Base-by-base conservation (phyloP, 2,329 filamentous ascomycete species). In the Calonectria henricotiae region DNA sequence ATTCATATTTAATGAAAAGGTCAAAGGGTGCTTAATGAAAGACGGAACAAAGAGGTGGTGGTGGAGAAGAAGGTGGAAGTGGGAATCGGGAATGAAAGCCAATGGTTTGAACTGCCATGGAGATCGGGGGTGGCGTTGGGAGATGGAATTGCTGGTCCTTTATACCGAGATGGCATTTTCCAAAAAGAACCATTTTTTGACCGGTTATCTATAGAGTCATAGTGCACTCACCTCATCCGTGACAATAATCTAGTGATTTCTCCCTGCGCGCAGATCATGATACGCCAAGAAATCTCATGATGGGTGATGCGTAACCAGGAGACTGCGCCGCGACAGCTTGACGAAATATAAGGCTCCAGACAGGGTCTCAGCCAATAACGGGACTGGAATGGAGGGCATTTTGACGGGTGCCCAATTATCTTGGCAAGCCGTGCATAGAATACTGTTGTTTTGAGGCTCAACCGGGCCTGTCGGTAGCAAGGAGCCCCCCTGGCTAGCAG, bases 1-100 rank as follows among this genome's bases (percentile, higher is more conserved):
- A 67, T 77, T 71, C 74, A 77, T 77, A 13, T 35, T 71, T 12
- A 20, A 20, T 20, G 20, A 25, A n/a, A 68, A n/a, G 3, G 49
- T 62, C 13, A 25, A 55, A 55, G 71, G 71, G 20, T 60, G 62
- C 44, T 30, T 67, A 74, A 58, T 55, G 68, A 13, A 47, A 54
- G 35, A 64, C n/a, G 9, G 49, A 44, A 69, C 20, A 20, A 20
- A 20, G 20, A 20, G 20, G 20, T 20, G 20, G 47, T 51, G 51
- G 41, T 55, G 20, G 20, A 20, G 20, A 20, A 20, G n/a, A 20
- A 55, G 12, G n/a, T 37, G 4, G n/a, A 15, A 32, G 46, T 32
- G 20, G n/a, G 51, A 39, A 39, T 55, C 51, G 37, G 51, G 51
- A 55, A 55, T 55, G 51, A 55, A 20, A 11, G 51, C 12, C 13